Percentiles rank a stretch among this genome's conserved stretches.
phyloP scores from a whole-genome alignment of 2,329 filamentous ascomycete species.

The Drechslera avenae region DNA sequence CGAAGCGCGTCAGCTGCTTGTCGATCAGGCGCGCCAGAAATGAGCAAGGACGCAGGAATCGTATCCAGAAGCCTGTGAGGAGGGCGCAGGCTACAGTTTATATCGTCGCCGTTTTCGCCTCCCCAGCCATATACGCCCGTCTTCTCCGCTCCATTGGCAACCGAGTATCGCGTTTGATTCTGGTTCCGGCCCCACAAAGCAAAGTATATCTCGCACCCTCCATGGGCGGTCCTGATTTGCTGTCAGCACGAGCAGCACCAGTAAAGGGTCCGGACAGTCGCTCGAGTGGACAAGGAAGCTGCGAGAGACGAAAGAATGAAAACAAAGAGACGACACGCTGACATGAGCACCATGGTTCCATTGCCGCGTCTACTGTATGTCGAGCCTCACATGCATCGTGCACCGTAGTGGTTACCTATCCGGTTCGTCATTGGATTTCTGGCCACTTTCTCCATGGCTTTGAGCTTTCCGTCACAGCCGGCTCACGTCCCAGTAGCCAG shows the following conservation, averaged over 20 bases:
- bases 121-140: too few species aligned
- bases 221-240: background rate
- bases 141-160: too few species aligned
- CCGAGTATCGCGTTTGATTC: too few species aligned
- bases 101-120: too few species aligned
- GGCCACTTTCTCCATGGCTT: slow-evolving; percentile 13
- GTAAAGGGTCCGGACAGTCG: background rate
- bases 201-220: too few species aligned
- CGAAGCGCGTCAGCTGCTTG: too few species aligned
- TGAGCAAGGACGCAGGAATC: background rate
- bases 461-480: slow-evolving; percentile 4
- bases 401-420: slow-evolving; percentile 14
- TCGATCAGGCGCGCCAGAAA: too few species aligned
- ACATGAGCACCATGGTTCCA: slow-evolving; percentile 21
- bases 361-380: slow-evolving; percentile 20
- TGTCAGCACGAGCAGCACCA: slow-evolving; percentile 15
- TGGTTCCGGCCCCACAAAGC: too few species aligned
- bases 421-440: slow-evolving; percentile 18
- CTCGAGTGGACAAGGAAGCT: background rate
- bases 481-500: slow-evolving; percentile 17
- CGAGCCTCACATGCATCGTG: slow-evolving; percentile 14
- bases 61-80: too few species aligned
- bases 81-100: too few species aligned
- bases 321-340: slow-evolving; percentile 11
- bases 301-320: slow-evolving; percentile 1